Evolutionary conservation across 148 eudicot genomes (phyloP).

Genomic region (Diospyros kaki): DNA sequence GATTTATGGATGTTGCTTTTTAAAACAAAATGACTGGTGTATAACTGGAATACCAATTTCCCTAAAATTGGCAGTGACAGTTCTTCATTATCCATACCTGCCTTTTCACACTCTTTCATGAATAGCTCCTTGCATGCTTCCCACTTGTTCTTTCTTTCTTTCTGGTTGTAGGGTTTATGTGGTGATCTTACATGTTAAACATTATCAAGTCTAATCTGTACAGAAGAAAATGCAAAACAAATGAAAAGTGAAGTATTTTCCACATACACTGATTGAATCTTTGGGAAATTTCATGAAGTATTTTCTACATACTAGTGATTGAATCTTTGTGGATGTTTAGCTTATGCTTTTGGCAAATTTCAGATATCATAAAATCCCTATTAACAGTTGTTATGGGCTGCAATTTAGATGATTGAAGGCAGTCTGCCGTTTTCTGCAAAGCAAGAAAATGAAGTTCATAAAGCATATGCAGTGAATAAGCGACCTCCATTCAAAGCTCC

Average conservation of each 20-base stretch:
- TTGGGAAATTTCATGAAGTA: neutral
- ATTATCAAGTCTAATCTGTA: neutral
- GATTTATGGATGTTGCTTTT: no score
- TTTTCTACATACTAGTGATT: no score
- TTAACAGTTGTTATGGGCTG: conserved; percentile 20
- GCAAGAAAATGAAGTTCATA: conserved; percentile 57
- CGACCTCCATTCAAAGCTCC: conserved; percentile 92
- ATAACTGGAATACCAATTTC: no score
- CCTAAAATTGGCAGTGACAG: neutral
- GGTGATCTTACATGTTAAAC: neutral
- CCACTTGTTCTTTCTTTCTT: neutral
- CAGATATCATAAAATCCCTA: conserved; percentile 9
- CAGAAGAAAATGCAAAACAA: no score
- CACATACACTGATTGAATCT: neutral
- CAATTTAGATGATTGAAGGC: conserved; percentile 91
- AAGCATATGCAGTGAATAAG: conserved; percentile 55
- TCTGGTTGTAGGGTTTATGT: neutral
- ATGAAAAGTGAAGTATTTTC: neutral
- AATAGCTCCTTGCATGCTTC: neutral
- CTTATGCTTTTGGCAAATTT: neutral
- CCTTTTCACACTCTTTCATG: neutral
- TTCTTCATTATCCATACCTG: neutral
- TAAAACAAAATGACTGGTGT: no score
- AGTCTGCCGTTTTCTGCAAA: conserved; percentile 59
- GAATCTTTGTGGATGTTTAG: no score